Base-by-base conservation (phyloP, 768 basidiomycete species). In the Lanmaoa pseudosensibilis region DNA sequence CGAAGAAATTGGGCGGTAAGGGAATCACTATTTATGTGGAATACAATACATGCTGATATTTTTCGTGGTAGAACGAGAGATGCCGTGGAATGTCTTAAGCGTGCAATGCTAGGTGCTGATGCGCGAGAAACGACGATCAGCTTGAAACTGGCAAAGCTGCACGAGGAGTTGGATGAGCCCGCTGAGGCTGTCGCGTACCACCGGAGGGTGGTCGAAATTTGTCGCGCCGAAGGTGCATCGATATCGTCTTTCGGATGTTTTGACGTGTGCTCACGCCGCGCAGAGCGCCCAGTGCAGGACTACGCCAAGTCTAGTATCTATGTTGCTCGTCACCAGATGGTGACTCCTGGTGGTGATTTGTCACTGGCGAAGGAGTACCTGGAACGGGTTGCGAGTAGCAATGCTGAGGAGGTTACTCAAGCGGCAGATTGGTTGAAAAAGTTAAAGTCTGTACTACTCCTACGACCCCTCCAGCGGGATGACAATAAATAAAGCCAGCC, bases 31-130 rank as follows among this genome's bases (percentile, higher is more conserved):
- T 40, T 43, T 45, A 19, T 19, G 25, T 44, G 23, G 30, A 18
- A 46, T 41, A 33, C 23, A 27, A 45, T 16, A n/a, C 36, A 23
- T 21, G 18, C 50, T 65, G 37, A 66, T 33, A 18, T 27, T 34
- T 36, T 46, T 52, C 47, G 51, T 55, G 50, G 27, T 65, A 96
- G 96, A 70, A 79, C 82, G 45, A 81, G 86, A 56, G 95, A 98
- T 71, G 94, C 97, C 16, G 86, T 95, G 43, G 88, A 94, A 68
- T 93, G 94, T 66, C 85, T 92, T 59, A 91, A 92, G 62, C 90
- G 94, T 39, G 95, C 96, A 13, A 78, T 98, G 52, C 84, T 88
- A 56, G 83, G 88, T 53, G 88, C 88, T 27, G 89, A 90, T 70
- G 81, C 87, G 4, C 82, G 85, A 57, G 90, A 94, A 69, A 88